A percentile compares a stretch with the other conserved stretches of the same genome.
Conservation (phyloP, 768 basidiomycete genomes). For the Crassisporium funariophilum region DNA sequence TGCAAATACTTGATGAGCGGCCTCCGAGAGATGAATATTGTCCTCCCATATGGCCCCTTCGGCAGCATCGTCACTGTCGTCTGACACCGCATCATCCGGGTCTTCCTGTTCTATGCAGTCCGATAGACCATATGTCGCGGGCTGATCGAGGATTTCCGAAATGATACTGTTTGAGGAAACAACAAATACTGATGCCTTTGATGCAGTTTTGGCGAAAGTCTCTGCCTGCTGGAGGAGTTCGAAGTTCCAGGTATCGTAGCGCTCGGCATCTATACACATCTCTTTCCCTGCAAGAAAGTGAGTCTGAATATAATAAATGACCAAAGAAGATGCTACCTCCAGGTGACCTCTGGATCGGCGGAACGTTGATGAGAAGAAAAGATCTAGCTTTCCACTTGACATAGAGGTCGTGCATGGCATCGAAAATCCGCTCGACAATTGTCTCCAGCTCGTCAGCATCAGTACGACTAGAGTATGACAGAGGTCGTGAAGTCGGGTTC, state of each 20-base stretch:
- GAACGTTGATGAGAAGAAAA: slow-evolving; percentile 40
- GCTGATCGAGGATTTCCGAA: slow-evolving; percentile 36
- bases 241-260: slow-evolving; percentile 33
- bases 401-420: slow-evolving; percentile 30
- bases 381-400: slow-evolving; percentile 33
- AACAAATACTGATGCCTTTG: slow-evolving; percentile 29
- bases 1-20: slow-evolving; percentile 35
- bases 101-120: too few relatives aligned
- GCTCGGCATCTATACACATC: neutral
- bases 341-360: slow-evolving; percentile 39
- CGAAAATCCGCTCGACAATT: slow-evolving; percentile 28
- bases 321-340: slow-evolving; percentile 25
- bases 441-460: slow-evolving; percentile 28
- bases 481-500: too few relatives aligned
- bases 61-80: too few relatives aligned
- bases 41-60: slow-evolving; percentile 41
- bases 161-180: slow-evolving; percentile 35
- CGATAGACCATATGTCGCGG: slow-evolving; percentile 29
- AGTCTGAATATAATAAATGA: neutral
- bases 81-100: slow-evolving; percentile 20
- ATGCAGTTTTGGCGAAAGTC: slow-evolving; percentile 23
- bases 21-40: slow-evolving; percentile 35
- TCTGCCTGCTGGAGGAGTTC: slow-evolving; percentile 20
- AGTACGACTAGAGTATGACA: too few relatives aligned
- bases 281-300: neutral